A percentile compares a stretch with the other conserved stretches of the same genome.
Conservation (phyloP, 164 flowering plant genomes). For the Stephania japonica region DNA sequence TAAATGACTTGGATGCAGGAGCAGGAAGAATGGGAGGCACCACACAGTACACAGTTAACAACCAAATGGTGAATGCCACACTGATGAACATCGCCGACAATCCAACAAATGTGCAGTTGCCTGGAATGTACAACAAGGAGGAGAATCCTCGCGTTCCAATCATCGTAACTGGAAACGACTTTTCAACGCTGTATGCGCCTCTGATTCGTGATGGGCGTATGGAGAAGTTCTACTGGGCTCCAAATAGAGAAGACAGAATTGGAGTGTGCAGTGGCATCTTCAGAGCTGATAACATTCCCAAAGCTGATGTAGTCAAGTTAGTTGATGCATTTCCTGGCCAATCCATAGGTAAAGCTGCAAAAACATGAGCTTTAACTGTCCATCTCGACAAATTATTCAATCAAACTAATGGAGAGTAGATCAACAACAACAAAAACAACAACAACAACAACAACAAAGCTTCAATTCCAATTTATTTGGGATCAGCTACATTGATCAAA, state of each 20-base stretch:
- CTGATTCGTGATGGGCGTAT: slow-evolving; percentile 49
- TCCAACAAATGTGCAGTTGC: slow-evolving; percentile 47
- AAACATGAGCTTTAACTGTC: too few species aligned
- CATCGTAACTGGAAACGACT: slow-evolving; percentile 45
- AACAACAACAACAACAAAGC: too few species aligned
- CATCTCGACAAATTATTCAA: too few species aligned
- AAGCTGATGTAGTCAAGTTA: slow-evolving; percentile 24
- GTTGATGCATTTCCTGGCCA: slow-evolving; percentile 43
- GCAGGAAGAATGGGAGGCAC: slow-evolving; percentile 45
- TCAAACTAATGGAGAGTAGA: too few species aligned
- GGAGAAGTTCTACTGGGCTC: slow-evolving; percentile 55
- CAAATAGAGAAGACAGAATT: slow-evolving; percentile 38
- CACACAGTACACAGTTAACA: slow-evolving; percentile 49
- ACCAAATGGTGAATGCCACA: slow-evolving; percentile 51
- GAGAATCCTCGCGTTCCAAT: slow-evolving; percentile 39
- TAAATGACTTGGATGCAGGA: slow-evolving; percentile 50
- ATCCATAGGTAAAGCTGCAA: slow-evolving; percentile 29
- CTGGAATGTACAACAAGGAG: slow-evolving; percentile 50
- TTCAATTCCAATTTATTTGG: too few species aligned
- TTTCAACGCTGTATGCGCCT: slow-evolving; percentile 45
- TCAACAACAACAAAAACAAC: too few species aligned
- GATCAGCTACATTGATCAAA: too few species aligned
- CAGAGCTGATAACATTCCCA: slow-evolving; percentile 25
- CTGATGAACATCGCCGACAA: slow-evolving; percentile 54
- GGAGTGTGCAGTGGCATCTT: slow-evolving; percentile 44